phyloP scores from a whole-genome alignment of 2,329 filamentous ascomycete species.

The Colletotrichum noveboracense region DNA sequence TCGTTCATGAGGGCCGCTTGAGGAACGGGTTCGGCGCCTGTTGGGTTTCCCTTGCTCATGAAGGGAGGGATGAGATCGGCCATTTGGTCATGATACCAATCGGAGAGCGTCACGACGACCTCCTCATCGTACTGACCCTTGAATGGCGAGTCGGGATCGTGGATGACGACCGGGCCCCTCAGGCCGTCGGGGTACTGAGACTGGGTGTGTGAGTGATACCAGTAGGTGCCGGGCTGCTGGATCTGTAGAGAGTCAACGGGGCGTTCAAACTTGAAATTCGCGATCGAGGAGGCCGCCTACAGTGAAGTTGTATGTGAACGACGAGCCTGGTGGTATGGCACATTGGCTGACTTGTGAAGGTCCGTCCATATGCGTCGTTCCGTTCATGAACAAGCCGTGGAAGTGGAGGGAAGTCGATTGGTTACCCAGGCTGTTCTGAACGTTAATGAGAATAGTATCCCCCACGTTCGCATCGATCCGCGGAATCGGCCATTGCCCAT shows the following conservation, averaged over 20 bases:
- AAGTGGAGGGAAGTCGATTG: constrained; percentile 70
- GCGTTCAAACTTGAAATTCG: background rate
- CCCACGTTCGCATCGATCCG: constrained; percentile 66
- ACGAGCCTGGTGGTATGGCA: constrained; percentile 65
- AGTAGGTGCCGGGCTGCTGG: constrained; percentile 75
- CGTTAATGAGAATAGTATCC: constrained; percentile 64
- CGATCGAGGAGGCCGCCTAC: constrained; percentile 38
- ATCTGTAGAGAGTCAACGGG: constrained; percentile 40
- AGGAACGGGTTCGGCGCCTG: constrained; percentile 69
- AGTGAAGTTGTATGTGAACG: constrained; percentile 73
- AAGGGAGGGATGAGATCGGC: constrained; percentile 50
- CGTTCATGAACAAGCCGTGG: constrained; percentile 74
- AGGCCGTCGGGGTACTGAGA: constrained; percentile 76
- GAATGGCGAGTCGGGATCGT: constrained; percentile 67
- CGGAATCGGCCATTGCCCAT: constrained; percentile 77
- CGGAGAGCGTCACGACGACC: constrained; percentile 67
- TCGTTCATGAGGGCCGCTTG: constrained; percentile 76
- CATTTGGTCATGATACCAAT: constrained; percentile 73
- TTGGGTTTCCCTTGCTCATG: constrained; percentile 59
- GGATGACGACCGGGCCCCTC: constrained; percentile 67
- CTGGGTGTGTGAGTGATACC: constrained; percentile 76
- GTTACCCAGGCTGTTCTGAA: constrained; percentile 65
- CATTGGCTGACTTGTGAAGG: constrained; percentile 71
- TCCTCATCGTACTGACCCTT: constrained; percentile 65
- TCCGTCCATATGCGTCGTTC: constrained; percentile 74